Percentiles rank a stretch among this genome's conserved stretches.
Conservation (phyloP, 2,329 filamentous ascomycete genomes). For the Trichoderma asperellum region DNA sequence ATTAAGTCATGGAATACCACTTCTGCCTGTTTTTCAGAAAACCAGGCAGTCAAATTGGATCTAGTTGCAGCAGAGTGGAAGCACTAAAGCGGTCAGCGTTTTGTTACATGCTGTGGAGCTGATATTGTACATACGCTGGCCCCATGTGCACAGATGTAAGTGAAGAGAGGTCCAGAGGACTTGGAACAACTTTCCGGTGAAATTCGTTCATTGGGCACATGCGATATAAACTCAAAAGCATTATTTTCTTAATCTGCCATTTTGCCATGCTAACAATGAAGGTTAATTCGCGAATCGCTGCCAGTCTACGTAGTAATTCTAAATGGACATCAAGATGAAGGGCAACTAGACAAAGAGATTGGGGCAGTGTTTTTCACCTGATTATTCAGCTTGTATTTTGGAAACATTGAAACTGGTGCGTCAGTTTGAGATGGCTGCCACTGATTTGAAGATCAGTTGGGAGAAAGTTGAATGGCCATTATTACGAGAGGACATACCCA, state of each 20-base stretch:
- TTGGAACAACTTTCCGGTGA: background rate
- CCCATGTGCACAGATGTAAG: slow-evolving; percentile 8
- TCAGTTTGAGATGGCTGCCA: background rate
- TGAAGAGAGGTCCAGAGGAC: background rate
- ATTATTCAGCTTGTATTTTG: background rate
- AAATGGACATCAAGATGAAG: background rate
- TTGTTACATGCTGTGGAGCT: background rate
- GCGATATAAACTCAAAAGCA: background rate
- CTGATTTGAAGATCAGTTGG: background rate
- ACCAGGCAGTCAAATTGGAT: background rate
- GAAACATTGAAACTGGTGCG: background rate
- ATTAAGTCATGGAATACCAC: background rate
- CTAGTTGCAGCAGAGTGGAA: background rate
- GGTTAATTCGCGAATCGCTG: background rate
- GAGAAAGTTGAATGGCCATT: background rate
- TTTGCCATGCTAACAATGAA: background rate
- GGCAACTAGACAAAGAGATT: background rate
- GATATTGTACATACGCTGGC: background rate
- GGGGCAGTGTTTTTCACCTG: background rate
- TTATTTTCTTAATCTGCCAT: background rate
- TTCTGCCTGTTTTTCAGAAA: background rate
- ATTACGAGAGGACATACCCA: background rate
- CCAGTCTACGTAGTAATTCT: background rate
- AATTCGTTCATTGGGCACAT: slow-evolving; percentile 5
- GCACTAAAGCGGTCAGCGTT: background rate